Base-by-base conservation (phyloP, 768 basidiomycete genomes). In the Butyriboletus loyo region DNA sequence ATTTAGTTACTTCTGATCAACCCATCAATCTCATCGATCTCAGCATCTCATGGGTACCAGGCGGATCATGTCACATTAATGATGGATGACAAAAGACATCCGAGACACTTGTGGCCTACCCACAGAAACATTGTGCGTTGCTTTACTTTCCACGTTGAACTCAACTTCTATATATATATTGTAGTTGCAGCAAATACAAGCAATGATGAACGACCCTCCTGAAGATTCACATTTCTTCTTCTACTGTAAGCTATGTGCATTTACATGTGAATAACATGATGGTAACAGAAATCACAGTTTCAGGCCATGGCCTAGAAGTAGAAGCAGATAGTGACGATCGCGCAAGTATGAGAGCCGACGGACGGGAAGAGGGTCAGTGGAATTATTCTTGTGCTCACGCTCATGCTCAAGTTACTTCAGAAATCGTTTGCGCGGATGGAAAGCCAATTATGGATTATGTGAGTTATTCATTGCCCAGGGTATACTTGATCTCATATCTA, bases 191-290 rank as follows among this genome's bases (percentile, higher is more conserved):
- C 73, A 76, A 35, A 78, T 83, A 27, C 56, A 69, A 5, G 65
- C 65, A 7, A 64, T 85, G 7, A 77, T 78, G 0, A 54, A 62
- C 4, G 75, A 71, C 31, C 74, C 77, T 5, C 58, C 67, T 15
- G 66, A 75, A 1, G 75, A 76, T 0, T 80, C 81, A 47, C 73
- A 66, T 3, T 78, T 80, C 55, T 75, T 82, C 48, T 81, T 85
- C 57, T 81, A 82, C 37, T 85, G 83, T 83, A 55, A 34, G 77
- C 25, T 11, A 1, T 17, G 24, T 14, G 13, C 1, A 3, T 27
- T 31, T 5, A n/a, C 5, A 14, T n/a, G 7, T 15, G 14, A 27
- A 24, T 31, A 17, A 7, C 7, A 17, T 36, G 28, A 22, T 32
- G 11, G 10, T 21, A 41, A 47, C n/a, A 7, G 4, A 30, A 21